Evolutionary conservation across 1,284 basidiomycete genomes (phyloP).

Genomic region (Vanrija sp.): DNA sequence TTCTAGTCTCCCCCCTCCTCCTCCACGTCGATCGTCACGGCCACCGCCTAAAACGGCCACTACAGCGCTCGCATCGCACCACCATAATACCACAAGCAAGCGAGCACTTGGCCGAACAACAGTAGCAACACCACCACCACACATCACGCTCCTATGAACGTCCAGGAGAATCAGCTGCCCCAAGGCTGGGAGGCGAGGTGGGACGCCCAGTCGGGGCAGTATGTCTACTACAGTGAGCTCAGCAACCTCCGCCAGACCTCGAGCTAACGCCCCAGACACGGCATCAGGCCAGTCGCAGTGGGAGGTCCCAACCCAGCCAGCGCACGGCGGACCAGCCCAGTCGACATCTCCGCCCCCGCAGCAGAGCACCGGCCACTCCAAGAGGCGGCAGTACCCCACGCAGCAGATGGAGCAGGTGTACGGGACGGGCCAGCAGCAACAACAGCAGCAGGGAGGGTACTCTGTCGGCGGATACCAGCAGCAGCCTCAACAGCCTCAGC

Average conservation of each 20-base stretch:
- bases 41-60: constrained; percentile 2
- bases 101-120: no score
- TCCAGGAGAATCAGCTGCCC: constrained; percentile 55
- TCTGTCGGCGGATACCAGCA: constrained; percentile 11
- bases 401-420: constrained; percentile 79
- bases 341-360: constrained; percentile 23
- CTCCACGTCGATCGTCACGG: no score
- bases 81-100: not conserved
- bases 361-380: constrained; percentile 46
- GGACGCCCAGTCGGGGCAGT: constrained; percentile 74
- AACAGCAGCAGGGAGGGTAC: constrained; percentile 27
- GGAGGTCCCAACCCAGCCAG: constrained; percentile 55
- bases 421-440: constrained; percentile 46
- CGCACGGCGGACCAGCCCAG: constrained; percentile 23
- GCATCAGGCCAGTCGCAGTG: constrained; percentile 60
- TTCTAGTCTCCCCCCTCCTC: not conserved
- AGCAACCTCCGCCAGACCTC: not conserved
- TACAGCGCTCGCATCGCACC: not conserved
- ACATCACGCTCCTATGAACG: constrained; percentile 19
- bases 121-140: not conserved
- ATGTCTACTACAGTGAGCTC: constrained; percentile 73
- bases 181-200: constrained; percentile 87
- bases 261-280: constrained; percentile 32
- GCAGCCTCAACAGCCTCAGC: constrained; percentile 47
- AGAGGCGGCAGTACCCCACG: constrained; percentile 84